Conservation (phyloP, 805 yeast genomes). For the Cyberlindnera euphorbiae region DNA sequence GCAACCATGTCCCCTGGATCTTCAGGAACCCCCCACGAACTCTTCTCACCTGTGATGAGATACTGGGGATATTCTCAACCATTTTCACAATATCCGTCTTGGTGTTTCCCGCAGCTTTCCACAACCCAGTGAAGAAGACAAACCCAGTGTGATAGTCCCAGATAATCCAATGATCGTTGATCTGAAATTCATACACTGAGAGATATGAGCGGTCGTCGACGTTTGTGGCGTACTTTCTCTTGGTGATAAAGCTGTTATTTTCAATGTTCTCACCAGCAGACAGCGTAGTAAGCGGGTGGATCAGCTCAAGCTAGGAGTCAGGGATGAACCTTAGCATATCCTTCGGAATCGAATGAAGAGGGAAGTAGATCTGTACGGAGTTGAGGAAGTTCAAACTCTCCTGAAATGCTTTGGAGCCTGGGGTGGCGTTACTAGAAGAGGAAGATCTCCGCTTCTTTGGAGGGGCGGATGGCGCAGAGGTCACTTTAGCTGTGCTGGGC, state of each 20-base stretch:
- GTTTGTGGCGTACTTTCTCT: slow-evolving; percentile 62
- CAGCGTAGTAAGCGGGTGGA: slow-evolving; percentile 12
- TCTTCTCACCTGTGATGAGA: slow-evolving; percentile 39
- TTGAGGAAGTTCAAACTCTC: slow-evolving; percentile 16
- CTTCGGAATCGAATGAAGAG: slow-evolving; percentile 12
- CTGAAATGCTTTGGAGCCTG: slow-evolving; percentile 11
- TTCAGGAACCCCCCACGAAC: slow-evolving; percentile 88
- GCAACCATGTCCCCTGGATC: slow-evolving; percentile 94
- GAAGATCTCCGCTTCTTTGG: slow-evolving; percentile 10
- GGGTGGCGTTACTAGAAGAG: slow-evolving; percentile 4
- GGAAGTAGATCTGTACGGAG: slow-evolving; percentile 18
- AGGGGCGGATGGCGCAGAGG: background rate
- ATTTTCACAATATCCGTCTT: slow-evolving; percentile 77
- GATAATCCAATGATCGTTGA: slow-evolving; percentile 69
- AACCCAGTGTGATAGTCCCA: slow-evolving; percentile 20
- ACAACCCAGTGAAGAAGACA: slow-evolving; percentile 19
- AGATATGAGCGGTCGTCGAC: slow-evolving; percentile 67
- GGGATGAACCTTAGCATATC: slow-evolving; percentile 19
- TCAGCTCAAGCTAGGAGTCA: slow-evolving; percentile 16
- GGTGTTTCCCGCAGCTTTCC: slow-evolving; percentile 39
- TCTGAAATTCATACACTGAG: slow-evolving; percentile 66
- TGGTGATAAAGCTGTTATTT: slow-evolving; percentile 11
- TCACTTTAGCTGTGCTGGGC: background rate
- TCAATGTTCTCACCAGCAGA: background rate
- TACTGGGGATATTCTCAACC: slow-evolving; percentile 30